A percentile compares a stretch with the other conserved stretches of the same genome.
Conservation (phyloP, 1,284 basidiomycete species). For the Microbotryomycetes sp. region DNA sequence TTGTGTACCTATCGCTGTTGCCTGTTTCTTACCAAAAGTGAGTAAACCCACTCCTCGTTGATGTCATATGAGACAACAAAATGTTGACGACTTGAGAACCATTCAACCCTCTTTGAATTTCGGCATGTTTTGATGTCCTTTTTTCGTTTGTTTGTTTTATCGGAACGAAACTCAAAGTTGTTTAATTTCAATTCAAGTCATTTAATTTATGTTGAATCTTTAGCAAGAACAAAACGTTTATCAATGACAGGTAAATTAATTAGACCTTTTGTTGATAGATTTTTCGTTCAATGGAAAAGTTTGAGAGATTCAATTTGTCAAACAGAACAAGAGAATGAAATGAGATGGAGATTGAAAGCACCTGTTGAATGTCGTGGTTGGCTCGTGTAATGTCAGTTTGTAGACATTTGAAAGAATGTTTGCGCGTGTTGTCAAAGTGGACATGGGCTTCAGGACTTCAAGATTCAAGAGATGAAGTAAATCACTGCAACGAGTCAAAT, state of each 20-base stretch:
- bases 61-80: no score
- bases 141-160: neutral
- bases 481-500: no score
- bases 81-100: no score
- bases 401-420: no score
- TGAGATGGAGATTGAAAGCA: slow-evolving; percentile 10
- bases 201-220: slow-evolving; percentile 88
- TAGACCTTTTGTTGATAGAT: slow-evolving; percentile 73
- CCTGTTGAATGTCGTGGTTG: slow-evolving; percentile 29
- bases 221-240: slow-evolving; percentile 75
- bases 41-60: no score
- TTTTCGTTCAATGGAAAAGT: slow-evolving; percentile 43
- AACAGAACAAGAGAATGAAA: neutral
- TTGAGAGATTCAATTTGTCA: slow-evolving; percentile 12
- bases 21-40: slow-evolving; percentile 69
- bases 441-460: no score
- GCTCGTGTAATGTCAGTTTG: slow-evolving; percentile 28
- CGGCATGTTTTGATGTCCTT: slow-evolving; percentile 10
- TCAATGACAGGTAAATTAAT: slow-evolving; percentile 81
- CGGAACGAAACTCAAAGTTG: no score
- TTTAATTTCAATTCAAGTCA: no score
- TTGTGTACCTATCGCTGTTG: slow-evolving; percentile 70
- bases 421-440: no score
- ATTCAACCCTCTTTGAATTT: no score
- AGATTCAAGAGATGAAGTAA: no score